Conservation (phyloP, 805 yeast genomes). For the Cyberlindnera meyerae region DNA sequence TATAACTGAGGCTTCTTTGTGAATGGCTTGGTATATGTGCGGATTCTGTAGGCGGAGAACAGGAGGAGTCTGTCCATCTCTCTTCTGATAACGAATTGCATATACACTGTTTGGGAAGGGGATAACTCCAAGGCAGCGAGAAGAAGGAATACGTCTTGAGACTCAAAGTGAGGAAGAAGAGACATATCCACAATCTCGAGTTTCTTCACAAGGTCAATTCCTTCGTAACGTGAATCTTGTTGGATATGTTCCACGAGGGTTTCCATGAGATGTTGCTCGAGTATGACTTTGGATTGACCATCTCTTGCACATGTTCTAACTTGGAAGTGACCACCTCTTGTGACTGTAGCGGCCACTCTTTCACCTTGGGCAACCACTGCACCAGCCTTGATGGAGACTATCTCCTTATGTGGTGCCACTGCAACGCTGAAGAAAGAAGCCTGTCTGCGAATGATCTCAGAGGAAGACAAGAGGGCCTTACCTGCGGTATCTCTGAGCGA, state of each 20-base stretch:
- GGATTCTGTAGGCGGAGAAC: constrained; percentile 62
- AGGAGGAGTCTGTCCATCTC: constrained; percentile 48
- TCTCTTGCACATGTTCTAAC: constrained; percentile 45
- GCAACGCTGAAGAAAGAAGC: constrained; percentile 31
- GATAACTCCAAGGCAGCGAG: constrained; percentile 34
- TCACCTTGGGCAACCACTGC: constrained; percentile 47
- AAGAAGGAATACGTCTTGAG: constrained; percentile 41
- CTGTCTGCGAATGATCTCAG: constrained; percentile 26
- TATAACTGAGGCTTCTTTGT: constrained; percentile 42
- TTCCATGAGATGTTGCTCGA: constrained; percentile 33
- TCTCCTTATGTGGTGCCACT: constrained; percentile 31
- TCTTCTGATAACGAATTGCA: constrained; percentile 50
- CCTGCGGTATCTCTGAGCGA: constrained; percentile 66
- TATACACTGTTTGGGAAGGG: constrained; percentile 32
- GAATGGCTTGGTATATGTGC: constrained; percentile 36
- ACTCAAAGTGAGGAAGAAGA: constrained; percentile 35
- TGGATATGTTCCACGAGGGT: constrained; percentile 35
- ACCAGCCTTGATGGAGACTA: constrained; percentile 57
- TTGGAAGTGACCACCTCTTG: constrained; percentile 41
- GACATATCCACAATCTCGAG: constrained; percentile 60
- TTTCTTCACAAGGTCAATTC: constrained; percentile 32
- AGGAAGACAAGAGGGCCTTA: constrained; percentile 39
- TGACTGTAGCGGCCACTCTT: constrained; percentile 36
- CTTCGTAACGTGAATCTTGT: constrained; percentile 40
- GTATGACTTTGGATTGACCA: constrained; percentile 36